A percentile compares a stretch with the other conserved stretches of the same genome.
Evolutionary conservation across 116 monocot genomes (phyloP).

Genomic region (Cymodocea nodosa): DNA sequence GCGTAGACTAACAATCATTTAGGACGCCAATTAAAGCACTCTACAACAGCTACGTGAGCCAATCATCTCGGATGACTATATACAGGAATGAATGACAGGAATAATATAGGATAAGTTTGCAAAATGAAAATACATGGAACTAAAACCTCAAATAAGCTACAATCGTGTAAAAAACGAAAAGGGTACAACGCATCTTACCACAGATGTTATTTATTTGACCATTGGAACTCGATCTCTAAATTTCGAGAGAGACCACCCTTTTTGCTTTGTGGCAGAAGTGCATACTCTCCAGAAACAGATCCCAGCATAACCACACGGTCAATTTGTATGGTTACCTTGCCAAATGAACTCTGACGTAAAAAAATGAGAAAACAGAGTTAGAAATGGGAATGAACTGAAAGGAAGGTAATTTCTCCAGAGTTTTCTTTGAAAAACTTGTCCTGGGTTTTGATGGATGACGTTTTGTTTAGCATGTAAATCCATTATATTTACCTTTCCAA

Average conservation of each 20-base stretch:
- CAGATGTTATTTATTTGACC: conserved; percentile 70
- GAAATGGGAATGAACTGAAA: background rate
- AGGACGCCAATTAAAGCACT: background rate
- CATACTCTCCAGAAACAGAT: conserved; percentile 85
- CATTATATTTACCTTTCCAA: conserved; percentile 66
- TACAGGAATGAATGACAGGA: conserved; percentile 5
- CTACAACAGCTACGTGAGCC: background rate
- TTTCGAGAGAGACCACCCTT: conserved; percentile 53
- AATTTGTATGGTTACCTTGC: conserved; percentile 94
- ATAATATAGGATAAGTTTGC: background rate
- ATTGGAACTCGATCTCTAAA: conserved; percentile 94
- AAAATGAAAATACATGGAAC: background rate
- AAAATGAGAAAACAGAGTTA: conserved; percentile 4
- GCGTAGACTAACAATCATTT: background rate
- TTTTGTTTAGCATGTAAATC: background rate
- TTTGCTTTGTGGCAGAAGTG: conserved; percentile 86
- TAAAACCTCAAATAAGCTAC: too few relatives aligned
- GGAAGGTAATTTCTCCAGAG: too few relatives aligned
- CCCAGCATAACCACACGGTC: conserved; percentile 95
- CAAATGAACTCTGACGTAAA: conserved; percentile 67
- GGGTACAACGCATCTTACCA: background rate
- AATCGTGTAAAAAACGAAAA: background rate
- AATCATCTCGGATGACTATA: conserved; percentile 1
- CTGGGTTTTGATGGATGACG: too few relatives aligned
- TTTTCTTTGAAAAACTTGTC: too few relatives aligned